Base-by-base conservation (phyloP, 2,329 filamentous ascomycete genomes). In the Cercospora citrullina region DNA sequence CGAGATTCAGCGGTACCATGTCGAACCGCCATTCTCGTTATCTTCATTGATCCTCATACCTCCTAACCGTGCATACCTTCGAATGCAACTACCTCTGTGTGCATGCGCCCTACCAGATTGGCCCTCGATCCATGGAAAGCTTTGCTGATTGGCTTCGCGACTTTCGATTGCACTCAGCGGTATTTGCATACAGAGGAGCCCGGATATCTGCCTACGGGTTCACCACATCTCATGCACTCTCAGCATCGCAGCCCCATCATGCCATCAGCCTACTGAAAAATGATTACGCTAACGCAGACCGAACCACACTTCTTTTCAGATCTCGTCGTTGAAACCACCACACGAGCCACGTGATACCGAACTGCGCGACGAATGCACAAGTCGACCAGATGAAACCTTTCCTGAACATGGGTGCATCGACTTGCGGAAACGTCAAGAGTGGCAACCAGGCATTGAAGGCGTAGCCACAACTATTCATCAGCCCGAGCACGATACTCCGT, bases 381-480 rank as follows among this genome's bases (percentile, higher is more conserved):
- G 59, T 70, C 23, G 68, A 69, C 63, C 70, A 74, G 23, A 75
- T 69, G 67, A 74, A 75, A 6, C 72, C 73, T 16, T 73, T 72
- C 9, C 62, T 62, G 62, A 75, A 75, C 21, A 58, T 58, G 8
- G 73, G 73, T 18, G 67, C 51, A 39, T 74, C 72, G 5, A 65
- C 63, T n/a, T 67, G 63, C 4, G 73, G 73, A 60, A 72, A 74
- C 8, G 72, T 74, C 55, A 75, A 21, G 1, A 90, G 81, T 6
- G 90, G 90, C 51, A 92, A 76, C 89, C 89, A 91, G 0, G 89
- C 87, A 74, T 91, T 88, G 53, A 92, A 78, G 1, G 90, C 87
- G 68, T 91, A 90, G 0, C 88, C 89, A 80, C 91, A 85, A 74
- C 89, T 85, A 68, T 91, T 91, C 87, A 91, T 91, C 16, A 82